Evolutionary conservation across 257 asterid species (phyloP), one percentile per base, ranked within the genome.

Genomic region (Gentiana dahurica): DNA sequence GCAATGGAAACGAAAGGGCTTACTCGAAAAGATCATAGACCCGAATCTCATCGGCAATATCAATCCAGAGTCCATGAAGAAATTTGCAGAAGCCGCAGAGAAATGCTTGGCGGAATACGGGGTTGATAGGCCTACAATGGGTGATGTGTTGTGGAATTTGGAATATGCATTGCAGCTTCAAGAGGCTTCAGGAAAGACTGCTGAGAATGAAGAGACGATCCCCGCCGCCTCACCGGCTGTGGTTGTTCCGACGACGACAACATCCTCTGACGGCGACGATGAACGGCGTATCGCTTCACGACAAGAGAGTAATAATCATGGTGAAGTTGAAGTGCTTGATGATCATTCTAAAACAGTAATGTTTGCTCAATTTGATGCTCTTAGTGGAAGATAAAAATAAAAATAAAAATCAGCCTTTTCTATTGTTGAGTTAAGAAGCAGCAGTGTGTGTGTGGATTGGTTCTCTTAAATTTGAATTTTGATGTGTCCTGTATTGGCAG

Each of bases 301-400:
- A 0, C 79, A 54, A 62, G 77, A 49, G 4, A 67, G 45, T 1
- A 33, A 11, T n/a, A 76, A 52, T 43, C 69, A 82, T 12, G 73
- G 69, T 39, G 78, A 73, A 57, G 75, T 64, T 56, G 75, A 66
- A 36, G 75, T 36, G 10, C 53, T 76, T 35, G 81, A 74, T 49
- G 98, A 91, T 35, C 94, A 85, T 68, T 87, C 97, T 0, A 90
- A 90, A 44, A 85, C 94, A 4, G 86, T 85, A 37, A 79, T 85
- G 81, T 87, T 91, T 70, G 78, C 85, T 6, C 92, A 88, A 57
- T 88, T 87, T 51, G 78, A 82, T 49, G 75, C 81, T 46, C 81
- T 91, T 8, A 81, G 67, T 54, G 97, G 97, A 9, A 68, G 95
- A 49, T 91, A 69, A 76, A 66, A 3, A 36, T 51, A 10, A 5